Base-by-base conservation (phyloP, 164 flowering plant species). In the Sextonia rubra region DNA sequence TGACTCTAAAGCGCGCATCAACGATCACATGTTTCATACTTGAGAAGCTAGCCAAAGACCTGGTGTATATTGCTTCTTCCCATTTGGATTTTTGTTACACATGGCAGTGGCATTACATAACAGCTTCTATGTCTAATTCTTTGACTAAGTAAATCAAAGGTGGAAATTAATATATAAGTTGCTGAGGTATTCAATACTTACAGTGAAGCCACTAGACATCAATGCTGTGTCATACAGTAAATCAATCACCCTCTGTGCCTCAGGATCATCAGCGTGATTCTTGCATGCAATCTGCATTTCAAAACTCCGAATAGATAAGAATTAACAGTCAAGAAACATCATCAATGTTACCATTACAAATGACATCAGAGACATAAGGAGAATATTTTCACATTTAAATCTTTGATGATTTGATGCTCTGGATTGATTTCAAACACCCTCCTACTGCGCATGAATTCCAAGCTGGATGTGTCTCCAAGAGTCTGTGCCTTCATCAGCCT, bases 291-390 rank as follows among this genome's bases (percentile, higher is more conserved):
- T 67, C 78, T 68, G 48, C 49, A 61, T 3, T 23, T 37, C 20
- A 92, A 58, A 94, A 77, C 71, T 88, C 93, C 73, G 83, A 89
- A 67, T 67, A 56, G 48, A 72, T 2, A 26, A 22, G 44, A 62
- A 71, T 2, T n/a, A 48, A 47, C 64, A 61, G 64, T 61, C 64
- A 61, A 24, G 27, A 61, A 25, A 24, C 3, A 25, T 25, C 27
- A 23, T 25, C 25, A 8, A 12, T 18, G n/a, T 20, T 20, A 20
- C 61, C 61, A 23, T 62, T 23, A 3, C 26, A 14, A 62, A 14
- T 24, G 30, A 64, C 47, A 12, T 29, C 23, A 0, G 9, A 11
- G 44, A 27, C 15, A 26, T 5, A 4, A 27, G 48, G 2, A 37
- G 49, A 25, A n/a, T 27, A 68, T 48, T 17, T 26, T 20, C 44